Evolutionary conservation across 805 yeast species (phyloP), one percentile per base, ranked within the genome.

Genomic region (Gaillardinia entomophila): DNA sequence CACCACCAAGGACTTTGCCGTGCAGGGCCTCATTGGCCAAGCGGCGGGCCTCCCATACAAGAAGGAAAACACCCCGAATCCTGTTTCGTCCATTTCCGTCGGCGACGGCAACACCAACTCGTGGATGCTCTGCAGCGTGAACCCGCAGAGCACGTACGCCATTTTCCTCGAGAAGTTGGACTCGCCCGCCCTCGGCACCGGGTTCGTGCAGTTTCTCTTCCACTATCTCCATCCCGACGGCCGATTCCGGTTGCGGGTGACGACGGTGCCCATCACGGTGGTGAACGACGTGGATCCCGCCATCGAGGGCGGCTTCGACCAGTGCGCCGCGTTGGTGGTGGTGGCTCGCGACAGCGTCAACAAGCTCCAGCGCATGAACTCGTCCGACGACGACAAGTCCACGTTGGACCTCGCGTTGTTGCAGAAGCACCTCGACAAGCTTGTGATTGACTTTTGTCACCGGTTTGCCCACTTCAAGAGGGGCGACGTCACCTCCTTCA

Each of bases 311-410:
- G 70, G 70, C 12, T 79, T 79, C 49, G 87, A 79, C 49, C 85
- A 80, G 51, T 85, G 79, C 47, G 80, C 81, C 10, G 82, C 84
- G 0, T 69, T 79, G 3, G 82, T 79, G 0, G 53, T 79, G 26
- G 55, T 77, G 41, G 77, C 82, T 1, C 62, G 85, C 41, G 68
- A 70, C 18, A 72, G 79, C 1, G 57, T 77, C 15, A 49, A 52
- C 40, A 68, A 66, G 40, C 55, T 71, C 16, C 60, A 53, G 23
- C 39, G 40, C 13, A 37, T 35, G 18, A 38, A 41, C 6, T 17
- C 43, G 2, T 45, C 34, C 20, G 33, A 44, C 4, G 38, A 41
- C 4, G 42, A 36, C 28, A 36, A 47, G 13, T 40, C 52, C 6
- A 37, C 42, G 0, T 45, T 27, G 50, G 57, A 44, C 25, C 41